These are phyloP conservation scores for Eragrostis tef DNA, from an alignment of 202 grass and related monocot species.

Conservation along the genomic window DNA sequence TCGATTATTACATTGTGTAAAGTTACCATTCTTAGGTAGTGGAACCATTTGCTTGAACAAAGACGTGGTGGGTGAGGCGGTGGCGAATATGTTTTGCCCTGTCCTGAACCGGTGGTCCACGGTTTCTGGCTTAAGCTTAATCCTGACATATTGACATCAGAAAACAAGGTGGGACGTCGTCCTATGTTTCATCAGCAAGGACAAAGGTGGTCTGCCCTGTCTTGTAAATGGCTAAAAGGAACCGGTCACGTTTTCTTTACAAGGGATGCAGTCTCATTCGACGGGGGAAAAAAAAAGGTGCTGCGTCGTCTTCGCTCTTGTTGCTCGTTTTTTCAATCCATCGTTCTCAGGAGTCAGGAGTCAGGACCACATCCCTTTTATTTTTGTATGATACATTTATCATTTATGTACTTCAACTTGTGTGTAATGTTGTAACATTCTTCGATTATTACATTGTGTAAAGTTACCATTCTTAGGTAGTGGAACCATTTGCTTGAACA, in stretches of 20 bases:
- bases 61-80: not conserved
- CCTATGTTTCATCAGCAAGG: not conserved
- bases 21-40: not conserved
- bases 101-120: not conserved
- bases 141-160: not conserved
- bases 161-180: not conserved
- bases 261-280: too few relatives aligned
- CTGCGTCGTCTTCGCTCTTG: not conserved
- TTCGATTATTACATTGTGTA: too few relatives aligned
- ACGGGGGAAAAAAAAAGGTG: not conserved
- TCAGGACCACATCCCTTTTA: too few relatives aligned
- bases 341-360: too few relatives aligned
- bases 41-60: not conserved
- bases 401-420: too few relatives aligned
- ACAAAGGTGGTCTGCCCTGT: too few relatives aligned
- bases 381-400: too few relatives aligned
- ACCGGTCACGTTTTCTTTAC: too few relatives aligned
- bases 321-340: not conserved
- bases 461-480: too few relatives aligned
- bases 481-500: not conserved
- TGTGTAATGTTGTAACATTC: too few relatives aligned
- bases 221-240: not conserved
- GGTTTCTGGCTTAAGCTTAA: not conserved
- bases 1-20: constrained; percentile 25
- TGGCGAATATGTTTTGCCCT: not conserved